phyloP scores from a whole-genome alignment of 306 rosid genomes.

The Myrica gale region DNA sequence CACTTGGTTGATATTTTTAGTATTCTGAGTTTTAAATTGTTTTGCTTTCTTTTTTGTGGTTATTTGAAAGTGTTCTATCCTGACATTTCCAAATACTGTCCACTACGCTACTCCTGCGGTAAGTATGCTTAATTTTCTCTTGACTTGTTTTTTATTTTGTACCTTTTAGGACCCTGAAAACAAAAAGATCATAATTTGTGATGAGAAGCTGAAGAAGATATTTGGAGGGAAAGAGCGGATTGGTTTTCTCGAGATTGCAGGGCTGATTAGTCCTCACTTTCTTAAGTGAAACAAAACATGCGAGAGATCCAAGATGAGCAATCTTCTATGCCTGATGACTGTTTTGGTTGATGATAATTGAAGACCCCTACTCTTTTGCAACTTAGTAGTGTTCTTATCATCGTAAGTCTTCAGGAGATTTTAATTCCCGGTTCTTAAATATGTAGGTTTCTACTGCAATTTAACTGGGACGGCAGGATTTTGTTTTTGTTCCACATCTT shows the following conservation, averaged over 20 bases:
- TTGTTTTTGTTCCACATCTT: conserved; percentile 6
- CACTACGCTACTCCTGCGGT: neutral
- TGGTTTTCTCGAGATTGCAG: conserved; percentile 84
- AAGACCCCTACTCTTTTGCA: conserved; percentile 24
- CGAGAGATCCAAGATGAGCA: neutral
- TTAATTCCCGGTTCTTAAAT: conserved; percentile 18
- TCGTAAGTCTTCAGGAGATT: conserved; percentile 30
- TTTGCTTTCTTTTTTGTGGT: neutral
- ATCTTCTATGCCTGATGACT: conserved; percentile 29
- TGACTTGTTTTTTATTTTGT: conserved; percentile 22
- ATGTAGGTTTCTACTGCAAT: conserved; percentile 33
- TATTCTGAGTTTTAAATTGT: neutral
- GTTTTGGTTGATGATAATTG: conserved; percentile 36
- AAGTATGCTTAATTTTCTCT: conserved; percentile 15
- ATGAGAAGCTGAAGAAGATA: conserved; percentile 89
- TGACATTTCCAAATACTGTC: neutral
- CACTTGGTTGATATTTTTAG: neutral
- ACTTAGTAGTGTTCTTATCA: conserved; percentile 24
- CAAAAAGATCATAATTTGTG: conserved; percentile 72
- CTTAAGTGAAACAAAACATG: conserved; percentile 40
- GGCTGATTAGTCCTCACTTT: conserved; percentile 82
- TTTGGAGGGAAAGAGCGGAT: conserved; percentile 70
- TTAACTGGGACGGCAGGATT: conserved; percentile 4
- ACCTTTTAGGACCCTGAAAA: conserved; percentile 63
- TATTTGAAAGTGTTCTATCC: neutral